Conservation (phyloP, 225 moss, liverwort and hornwort genomes). For the Antitrichia curtipendula region DNA sequence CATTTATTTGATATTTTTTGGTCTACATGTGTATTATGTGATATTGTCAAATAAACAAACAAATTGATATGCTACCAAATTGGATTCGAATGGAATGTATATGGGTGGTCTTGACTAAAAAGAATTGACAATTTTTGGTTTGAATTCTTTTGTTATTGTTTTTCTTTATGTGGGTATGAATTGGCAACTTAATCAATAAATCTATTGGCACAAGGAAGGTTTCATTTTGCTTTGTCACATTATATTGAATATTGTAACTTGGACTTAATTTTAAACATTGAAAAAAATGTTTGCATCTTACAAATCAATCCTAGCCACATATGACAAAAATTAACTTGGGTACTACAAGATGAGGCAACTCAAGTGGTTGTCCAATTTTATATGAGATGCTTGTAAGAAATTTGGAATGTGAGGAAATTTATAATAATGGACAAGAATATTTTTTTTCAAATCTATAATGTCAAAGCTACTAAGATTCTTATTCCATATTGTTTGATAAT, state of each 20-base stretch:
- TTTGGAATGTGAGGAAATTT: neutral
- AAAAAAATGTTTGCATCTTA: neutral
- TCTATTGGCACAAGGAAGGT: neutral
- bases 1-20: neutral
- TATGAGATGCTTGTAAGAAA: neutral
- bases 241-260: neutral
- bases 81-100: neutral
- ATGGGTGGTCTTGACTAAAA: neutral
- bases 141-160: neutral
- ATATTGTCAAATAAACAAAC: neutral
- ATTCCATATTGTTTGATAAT: too few species aligned
- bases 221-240: neutral
- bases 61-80: neutral
- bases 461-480: too few species aligned
- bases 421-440: neutral
- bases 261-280: neutral
- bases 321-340: neutral
- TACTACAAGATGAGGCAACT: neutral
- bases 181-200: neutral
- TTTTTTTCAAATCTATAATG: too few species aligned
- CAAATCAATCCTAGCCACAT: neutral
- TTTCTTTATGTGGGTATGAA: neutral
- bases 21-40: neutral
- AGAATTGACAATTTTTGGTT: neutral
- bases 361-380: neutral